Base-by-base conservation (phyloP, 192 early-diverging fungal genomes). In the Coemansia javaensis region DNA sequence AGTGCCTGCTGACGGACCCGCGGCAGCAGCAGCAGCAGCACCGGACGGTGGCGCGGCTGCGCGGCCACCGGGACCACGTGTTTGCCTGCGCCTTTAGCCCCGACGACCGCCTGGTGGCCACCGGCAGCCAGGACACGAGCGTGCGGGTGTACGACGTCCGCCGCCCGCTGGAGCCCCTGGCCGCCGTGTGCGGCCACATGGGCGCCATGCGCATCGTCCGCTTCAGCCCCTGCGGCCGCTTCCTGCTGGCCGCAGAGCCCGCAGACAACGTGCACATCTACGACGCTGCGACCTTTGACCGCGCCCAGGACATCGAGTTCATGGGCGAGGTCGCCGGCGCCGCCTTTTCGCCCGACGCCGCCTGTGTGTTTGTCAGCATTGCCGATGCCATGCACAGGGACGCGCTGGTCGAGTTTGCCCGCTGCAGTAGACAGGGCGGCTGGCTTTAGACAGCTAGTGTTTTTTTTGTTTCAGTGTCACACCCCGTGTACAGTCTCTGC, bases 231-330 rank as follows among this genome's bases (percentile, higher is more conserved):
- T 56, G 59, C 36, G 77, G 71, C 9, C 42, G 52, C 12, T 63
- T 53, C 39, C 56, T 78, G 25, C 21, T 62, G 24, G 53, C 63
- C 7, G 63, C 66, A n/a, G 77, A 78, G 45, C 51, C 71, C 0
- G 66, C 66, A 2, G 77, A 78, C 53, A 66, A 66, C 34, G 63
- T 78, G 32, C 66, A 69, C 34, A 18, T 78, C 3, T 69, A 65
- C 9, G 77, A 74, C 13, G 43, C 43, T 17, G 32, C 13, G 20
- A 18, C 28, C 0, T 51, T 66, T 45, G 48, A 24, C 14, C 12
- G 6, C 0, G 50, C 66, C 2, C 77, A 78, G 56, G 62, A 52
- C 16, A 43, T 78, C 6, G 52, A 56, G 37, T 58, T 78, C 28
- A 59, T 74, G 62, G 77, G 77, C 25, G 77, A 78, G 46, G 43